Base-by-base conservation (phyloP, 108 stramenopile species). In the Aurantiochytrium sp. region DNA sequence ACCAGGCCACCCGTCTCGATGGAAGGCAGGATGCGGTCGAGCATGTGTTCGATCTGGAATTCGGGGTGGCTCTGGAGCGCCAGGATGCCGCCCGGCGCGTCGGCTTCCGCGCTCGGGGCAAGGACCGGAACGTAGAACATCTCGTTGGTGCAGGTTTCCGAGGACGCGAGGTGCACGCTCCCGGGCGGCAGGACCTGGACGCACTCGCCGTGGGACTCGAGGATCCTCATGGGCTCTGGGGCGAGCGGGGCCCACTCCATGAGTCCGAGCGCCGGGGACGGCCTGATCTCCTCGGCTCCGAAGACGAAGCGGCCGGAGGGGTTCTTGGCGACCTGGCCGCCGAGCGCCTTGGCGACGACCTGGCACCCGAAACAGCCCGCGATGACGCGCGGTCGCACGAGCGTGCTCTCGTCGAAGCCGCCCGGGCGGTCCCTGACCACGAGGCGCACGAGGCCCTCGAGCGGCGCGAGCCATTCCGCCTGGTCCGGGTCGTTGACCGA, bases 1-100 rank as follows among this genome's bases (percentile, higher is more conserved):
- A 65, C 32, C 15, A 65, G 59, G 59, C 59, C 59, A 65, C 15
- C 59, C 32, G 42, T 12, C 12, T 81, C 73, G 24, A 81, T 81
- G 50, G 39, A 48, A 6, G 73, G 73, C 12, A 81, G 45, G 24
- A 81, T 41, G 2, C 73, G 73, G 30, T 81, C 73, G 0, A 81
- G 45, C 73, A 48, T 48, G 45, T 48, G 45, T 8, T 27, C 27
- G 1, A 48, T 22, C 17, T 81, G 19, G 2, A 81, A 48, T 24
- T 81, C 73, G 21, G 73, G 73, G 45, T 81, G 73, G 12, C 42
- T 48, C 32, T 81, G 73, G 19, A 81, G n/a, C 19, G 73, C 73
- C 12, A 81, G 39, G 17, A 81, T 42, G 39, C 73, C 73, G 10
- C 59, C 59, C 15, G 24, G 39, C 39, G 42, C 73, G 30, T 48